phyloP scores from a whole-genome alignment of 2,329 filamentous ascomycete genomes.

The Aspergillus ochraceoroseus region DNA sequence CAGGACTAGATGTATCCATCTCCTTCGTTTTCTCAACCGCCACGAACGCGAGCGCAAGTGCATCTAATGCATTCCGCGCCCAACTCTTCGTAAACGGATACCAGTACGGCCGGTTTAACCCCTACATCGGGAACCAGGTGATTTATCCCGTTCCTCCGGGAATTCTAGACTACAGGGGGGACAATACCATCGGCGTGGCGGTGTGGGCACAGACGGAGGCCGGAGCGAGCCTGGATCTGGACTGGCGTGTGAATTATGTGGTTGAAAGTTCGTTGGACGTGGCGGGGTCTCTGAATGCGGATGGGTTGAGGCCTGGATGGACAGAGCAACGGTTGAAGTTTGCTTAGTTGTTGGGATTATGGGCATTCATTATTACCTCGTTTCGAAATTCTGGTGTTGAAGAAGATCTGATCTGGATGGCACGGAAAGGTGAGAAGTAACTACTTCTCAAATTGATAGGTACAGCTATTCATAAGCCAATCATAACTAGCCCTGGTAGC shows the following conservation, averaged over 20 bases:
- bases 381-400: too few species aligned
- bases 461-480: too few species aligned
- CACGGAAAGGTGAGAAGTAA: too few species aligned
- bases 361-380: too few species aligned
- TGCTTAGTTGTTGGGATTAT: too few species aligned
- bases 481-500: too few species aligned
- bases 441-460: too few species aligned
- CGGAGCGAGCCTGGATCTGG: slow-evolving; percentile 49
- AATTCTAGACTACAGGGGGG: slow-evolving; percentile 54
- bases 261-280: slow-evolving; percentile 52
- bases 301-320: slow-evolving; percentile 52
- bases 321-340: slow-evolving; percentile 36
- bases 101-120: slow-evolving; percentile 58
- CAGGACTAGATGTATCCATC: slow-evolving; percentile 53
- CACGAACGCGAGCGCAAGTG: slow-evolving; percentile 10
- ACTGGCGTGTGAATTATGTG: slow-evolving; percentile 53
- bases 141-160: slow-evolving; percentile 58
- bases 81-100: slow-evolving; percentile 62
- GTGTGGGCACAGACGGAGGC: slow-evolving; percentile 57
- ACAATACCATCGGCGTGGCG: slow-evolving; percentile 55
- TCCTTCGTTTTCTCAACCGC: slow-evolving; percentile 51
- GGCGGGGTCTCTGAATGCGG: slow-evolving; percentile 42
- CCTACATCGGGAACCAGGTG: slow-evolving; percentile 58
- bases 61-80: slow-evolving; percentile 44
- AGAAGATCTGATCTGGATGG: too few species aligned